Percentiles rank a stretch among this genome's conserved stretches.
These are phyloP conservation scores for Serendipita sp. DNA, from an alignment of 768 basidiomycete species.

Conservation along the genomic window DNA sequence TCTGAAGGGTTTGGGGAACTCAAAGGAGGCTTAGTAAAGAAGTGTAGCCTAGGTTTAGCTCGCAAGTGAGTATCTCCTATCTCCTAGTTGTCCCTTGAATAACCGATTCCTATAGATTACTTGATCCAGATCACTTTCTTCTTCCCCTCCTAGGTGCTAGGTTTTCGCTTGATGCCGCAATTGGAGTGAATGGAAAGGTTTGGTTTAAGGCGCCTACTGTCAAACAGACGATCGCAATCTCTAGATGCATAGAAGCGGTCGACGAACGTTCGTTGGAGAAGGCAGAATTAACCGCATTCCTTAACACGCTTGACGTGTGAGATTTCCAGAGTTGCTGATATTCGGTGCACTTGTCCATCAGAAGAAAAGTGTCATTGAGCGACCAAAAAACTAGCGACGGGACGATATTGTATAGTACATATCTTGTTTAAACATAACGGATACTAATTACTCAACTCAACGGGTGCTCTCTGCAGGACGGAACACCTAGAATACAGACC, in stretches of 20 bases:
- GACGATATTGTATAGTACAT: neutral
- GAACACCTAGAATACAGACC: constrained; percentile 19
- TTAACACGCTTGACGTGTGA: neutral
- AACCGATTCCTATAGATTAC: constrained; percentile 31
- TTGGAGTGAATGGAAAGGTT: constrained; percentile 82
- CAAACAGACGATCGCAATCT: constrained; percentile 55
- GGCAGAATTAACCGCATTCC: neutral
- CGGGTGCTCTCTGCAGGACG: constrained; percentile 25
- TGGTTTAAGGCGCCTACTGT: constrained; percentile 53
- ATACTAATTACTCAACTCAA: constrained; percentile 1
- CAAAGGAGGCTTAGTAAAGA: constrained; percentile 69
- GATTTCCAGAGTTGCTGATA: too few relatives aligned
- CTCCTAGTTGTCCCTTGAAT: neutral
- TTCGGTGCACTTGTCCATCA: too few relatives aligned
- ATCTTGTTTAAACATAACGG: neutral
- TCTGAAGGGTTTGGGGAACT: constrained; percentile 87
- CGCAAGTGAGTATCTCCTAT: constrained; percentile 44
- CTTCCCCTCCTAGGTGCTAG: constrained; percentile 61
- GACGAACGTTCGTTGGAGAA: constrained; percentile 22
- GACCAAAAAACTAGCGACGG: neutral
- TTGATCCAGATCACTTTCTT: constrained; percentile 69
- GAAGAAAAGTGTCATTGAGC: too few relatives aligned
- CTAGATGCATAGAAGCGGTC: constrained; percentile 64
- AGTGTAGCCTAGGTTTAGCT: constrained; percentile 71
- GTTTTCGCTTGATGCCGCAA: constrained; percentile 76